These are phyloP conservation scores for Cystobasidium tubakii DNA, from an alignment of 768 basidiomycete species.

Conservation along the genomic window DNA sequence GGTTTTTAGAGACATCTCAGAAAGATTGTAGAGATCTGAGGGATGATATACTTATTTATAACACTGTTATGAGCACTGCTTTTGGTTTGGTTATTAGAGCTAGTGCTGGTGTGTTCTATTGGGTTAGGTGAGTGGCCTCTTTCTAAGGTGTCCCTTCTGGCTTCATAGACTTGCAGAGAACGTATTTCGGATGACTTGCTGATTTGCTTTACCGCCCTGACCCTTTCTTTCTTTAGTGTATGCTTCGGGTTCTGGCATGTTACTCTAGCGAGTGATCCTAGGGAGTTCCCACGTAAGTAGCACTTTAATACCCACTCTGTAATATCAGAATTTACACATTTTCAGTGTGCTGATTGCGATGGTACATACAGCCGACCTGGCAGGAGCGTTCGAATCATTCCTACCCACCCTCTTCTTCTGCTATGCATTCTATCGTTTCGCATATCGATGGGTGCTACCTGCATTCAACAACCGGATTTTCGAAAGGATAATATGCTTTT, in stretches of 20 bases:
- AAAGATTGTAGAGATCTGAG: conserved; percentile 68
- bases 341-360: too few relatives aligned
- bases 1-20: conserved; percentile 56
- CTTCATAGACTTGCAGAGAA: too few relatives aligned
- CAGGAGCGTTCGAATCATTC: conserved; percentile 69
- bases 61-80: conserved; percentile 62
- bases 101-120: conserved; percentile 66
- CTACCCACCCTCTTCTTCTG: conserved; percentile 70
- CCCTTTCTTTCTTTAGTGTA: conserved; percentile 49
- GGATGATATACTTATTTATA: conserved; percentile 64
- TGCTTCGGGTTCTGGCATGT: conserved; percentile 68
- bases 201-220: conserved; percentile 65
- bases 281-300: conserved; percentile 37
- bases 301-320: not conserved
- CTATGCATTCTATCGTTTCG: conserved; percentile 71
- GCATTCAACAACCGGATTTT: conserved; percentile 63
- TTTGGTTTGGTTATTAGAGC: conserved; percentile 71
- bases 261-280: conserved; percentile 59
- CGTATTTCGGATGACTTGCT: too few relatives aligned
- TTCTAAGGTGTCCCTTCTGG: too few relatives aligned
- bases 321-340: not conserved
- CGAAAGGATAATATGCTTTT: conserved; percentile 67
- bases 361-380: conserved; percentile 65
- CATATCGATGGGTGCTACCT: conserved; percentile 68
- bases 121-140: conserved; percentile 65